A percentile compares a stretch with the other conserved stretches of the same genome.
Conservation (phyloP, 2,329 filamentous ascomycete genomes). For the Apiospora hydei region DNA sequence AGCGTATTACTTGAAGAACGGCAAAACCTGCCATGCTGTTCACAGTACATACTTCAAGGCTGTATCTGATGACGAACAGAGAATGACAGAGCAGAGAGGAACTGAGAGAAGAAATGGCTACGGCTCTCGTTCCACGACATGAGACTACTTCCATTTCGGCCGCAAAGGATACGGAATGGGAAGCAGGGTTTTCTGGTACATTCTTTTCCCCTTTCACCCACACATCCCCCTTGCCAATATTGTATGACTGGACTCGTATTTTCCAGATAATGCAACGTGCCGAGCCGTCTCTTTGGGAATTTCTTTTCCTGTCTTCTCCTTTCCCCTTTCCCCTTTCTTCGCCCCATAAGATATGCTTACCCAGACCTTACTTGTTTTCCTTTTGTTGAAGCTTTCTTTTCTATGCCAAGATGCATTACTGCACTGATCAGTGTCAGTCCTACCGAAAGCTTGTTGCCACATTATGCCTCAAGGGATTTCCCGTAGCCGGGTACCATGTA, state of each 20-base stretch:
- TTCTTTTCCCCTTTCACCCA: no score
- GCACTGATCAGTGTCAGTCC: background rate
- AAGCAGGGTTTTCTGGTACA: no score
- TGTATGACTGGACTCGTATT: background rate
- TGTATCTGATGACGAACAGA: background rate
- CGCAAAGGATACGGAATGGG: background rate
- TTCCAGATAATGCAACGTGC: conserved; percentile 14
- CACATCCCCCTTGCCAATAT: no score
- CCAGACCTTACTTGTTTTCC: background rate
- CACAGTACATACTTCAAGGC: background rate
- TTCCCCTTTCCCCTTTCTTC: background rate
- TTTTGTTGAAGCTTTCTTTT: background rate
- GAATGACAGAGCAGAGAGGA: background rate
- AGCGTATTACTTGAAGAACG: background rate
- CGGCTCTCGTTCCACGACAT: background rate
- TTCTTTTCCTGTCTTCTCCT: background rate
- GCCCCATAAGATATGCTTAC: background rate
- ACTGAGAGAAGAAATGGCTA: background rate
- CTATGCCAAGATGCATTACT: conserved; percentile 3
- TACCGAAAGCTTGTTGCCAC: conserved; percentile 12
- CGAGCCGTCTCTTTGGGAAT: background rate
- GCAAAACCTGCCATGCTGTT: background rate
- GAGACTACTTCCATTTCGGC: background rate
- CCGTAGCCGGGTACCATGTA: background rate
- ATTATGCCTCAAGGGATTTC: background rate